Evolutionary conservation across 2,329 filamentous ascomycete species (phyloP).

Genomic region (Gaeumannomyces sp.): DNA sequence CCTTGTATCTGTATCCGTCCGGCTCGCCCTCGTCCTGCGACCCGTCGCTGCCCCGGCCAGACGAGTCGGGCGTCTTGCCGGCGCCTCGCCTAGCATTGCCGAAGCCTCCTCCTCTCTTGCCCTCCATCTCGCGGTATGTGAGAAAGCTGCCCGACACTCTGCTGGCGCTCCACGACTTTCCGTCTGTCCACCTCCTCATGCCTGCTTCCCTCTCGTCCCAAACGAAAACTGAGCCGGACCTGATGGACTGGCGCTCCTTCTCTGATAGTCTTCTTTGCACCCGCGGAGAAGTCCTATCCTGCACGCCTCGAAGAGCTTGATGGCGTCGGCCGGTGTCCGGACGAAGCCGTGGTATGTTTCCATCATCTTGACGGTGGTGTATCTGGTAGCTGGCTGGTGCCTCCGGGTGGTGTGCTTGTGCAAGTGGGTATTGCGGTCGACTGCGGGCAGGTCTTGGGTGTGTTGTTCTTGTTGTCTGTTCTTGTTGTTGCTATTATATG

Average conservation of each 20-base stretch:
- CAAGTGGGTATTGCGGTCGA: not conserved
- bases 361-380: conserved; percentile 48
- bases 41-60: conserved; percentile 73
- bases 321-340: conserved; percentile 91
- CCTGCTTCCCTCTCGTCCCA: conserved; percentile 98
- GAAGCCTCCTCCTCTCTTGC: conserved; percentile 82
- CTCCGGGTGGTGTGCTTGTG: not conserved
- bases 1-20: conserved; percentile 91
- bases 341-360: conserved; percentile 96
- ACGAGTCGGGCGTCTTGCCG: conserved; percentile 73
- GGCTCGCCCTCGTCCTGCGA: conserved; percentile 79
- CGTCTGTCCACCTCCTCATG: conserved; percentile 97
- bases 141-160: conserved; percentile 95
- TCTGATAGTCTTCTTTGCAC: conserved; percentile 92
- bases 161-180: conserved; percentile 98
- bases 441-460: not conserved
- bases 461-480: conserved; percentile 1
- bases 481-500: not conserved
- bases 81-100: conserved; percentile 48
- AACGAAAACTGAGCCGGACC: conserved; percentile 97
- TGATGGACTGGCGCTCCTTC: conserved; percentile 93
- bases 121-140: conserved; percentile 98
- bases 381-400: conserved; percentile 1
- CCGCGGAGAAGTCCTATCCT: conserved; percentile 81
- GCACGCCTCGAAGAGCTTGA: conserved; percentile 97